Base-by-base conservation (phyloP, 495 filamentous ascomycete genomes). In the Sphaerosporella brunnea region DNA sequence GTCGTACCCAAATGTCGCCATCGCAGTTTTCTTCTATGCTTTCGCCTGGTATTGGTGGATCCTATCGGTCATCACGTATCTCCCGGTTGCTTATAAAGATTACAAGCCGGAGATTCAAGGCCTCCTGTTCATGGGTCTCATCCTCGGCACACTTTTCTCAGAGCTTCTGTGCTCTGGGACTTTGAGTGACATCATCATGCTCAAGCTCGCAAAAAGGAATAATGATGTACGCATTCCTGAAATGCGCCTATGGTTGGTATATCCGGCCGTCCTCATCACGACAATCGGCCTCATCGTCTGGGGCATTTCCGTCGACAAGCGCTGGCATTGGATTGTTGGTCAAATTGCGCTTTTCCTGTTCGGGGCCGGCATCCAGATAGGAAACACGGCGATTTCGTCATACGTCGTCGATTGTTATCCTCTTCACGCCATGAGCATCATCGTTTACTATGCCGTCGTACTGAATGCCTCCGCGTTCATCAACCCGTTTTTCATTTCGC, bases 21-120 rank as follows among this genome's bases (percentile, higher is more conserved):
- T 74, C 19, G 49, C 65, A 3, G 64, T 77, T 1, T 44, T 72
- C 13, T 63, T 67, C 16, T 79, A 73, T 59, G 68, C 62, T 44
- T 78, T 77, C 51, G 54, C 65, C 2, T 76, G 70, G 70, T 78
- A 78, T 58, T 78, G 74, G 74, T 78, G 73, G 73, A 59, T 79
- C 9, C 51, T 77, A 4, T 74, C 71, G 0, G 63, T 78, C 9
- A 71, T 78, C 19, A 78, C 75, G 2, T 66, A 74, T 63, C 61
- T 76, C 5, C 75, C 75, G 0, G 64, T 66, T 16, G 75, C 74
- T n/a, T 79, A 79, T 50, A 53, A 57, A 23, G 45, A 56, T 8
- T 74, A 71, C 46, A 53, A 57, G 0, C 69, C 73, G 3, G 58
- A 75, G 11, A 70, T 73, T 23, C 74, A 78, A 51, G 74, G 75